Evolutionary conservation across 2,329 filamentous ascomycete species (phyloP), one percentile per base, ranked within the genome.

Genomic region (Diaporthe citrichinensis): DNA sequence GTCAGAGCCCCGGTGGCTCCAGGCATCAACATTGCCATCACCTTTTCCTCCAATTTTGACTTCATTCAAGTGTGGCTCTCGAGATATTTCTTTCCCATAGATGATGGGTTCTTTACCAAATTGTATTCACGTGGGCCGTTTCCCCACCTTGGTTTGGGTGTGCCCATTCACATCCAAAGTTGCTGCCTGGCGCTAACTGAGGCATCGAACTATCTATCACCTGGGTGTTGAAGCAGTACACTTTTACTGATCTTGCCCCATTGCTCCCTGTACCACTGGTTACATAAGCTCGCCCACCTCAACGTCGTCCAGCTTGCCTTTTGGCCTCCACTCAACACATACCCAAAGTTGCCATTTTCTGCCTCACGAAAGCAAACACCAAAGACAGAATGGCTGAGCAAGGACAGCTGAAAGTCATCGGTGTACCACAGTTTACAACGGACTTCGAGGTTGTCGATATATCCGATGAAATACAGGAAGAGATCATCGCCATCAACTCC

Each of bases 401-500:
- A 39, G 62, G 31, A 39, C 62, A 39, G 20, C 4, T 68, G 31
- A 53, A 53, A 20, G 14, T 68, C 23, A 68, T 53, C 34, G 17
- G 46, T 36, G 31, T 44, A 23, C 62, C 62, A 1, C 23, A 36
- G 4, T 68, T 68, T 28, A 15, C 23, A 28, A 68, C 62, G 0
- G 31, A 68, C 23, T 68, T 39, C n/a, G 62, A 68, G 12, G 46
- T 39, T 25, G 15, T 68, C n/a, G 20, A 25, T 6, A 53, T 68
- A 17, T 53, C 62, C 4, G 62, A 68, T 20, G 46, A 53, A 8
- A 68, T 68, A 25, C 12, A 39, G 46, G 62, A 53, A 10, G 62
- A 68, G 44, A 17, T 68, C 31, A 34, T 20, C 23, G 62, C 2
- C 46, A 68, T 68, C 62, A 68, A 68, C 44, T 53, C 62, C 44